These are phyloP conservation scores for Stemphylium lycopersici DNA, from an alignment of 2,329 filamentous ascomycete species.

Conservation along the genomic window DNA sequence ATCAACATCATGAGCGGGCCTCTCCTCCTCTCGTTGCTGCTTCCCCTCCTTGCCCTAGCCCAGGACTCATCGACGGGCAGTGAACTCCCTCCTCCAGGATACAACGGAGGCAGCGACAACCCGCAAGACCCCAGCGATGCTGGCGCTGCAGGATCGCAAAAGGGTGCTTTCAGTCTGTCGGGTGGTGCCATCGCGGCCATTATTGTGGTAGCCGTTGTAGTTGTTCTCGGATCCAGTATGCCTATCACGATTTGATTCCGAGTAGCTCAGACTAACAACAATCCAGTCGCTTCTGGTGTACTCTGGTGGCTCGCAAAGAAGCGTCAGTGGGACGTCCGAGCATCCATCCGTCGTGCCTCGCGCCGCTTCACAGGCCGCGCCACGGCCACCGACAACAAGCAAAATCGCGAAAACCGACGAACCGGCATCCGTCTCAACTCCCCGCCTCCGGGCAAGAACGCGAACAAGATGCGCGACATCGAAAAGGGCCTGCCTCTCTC, in stretches of 20 bases:
- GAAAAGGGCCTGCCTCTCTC: conserved; percentile 42
- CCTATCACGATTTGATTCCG: conserved; percentile 7
- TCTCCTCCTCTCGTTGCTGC: conserved; percentile 32
- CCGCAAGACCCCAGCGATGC: conserved; percentile 49
- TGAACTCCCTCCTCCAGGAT: conserved; percentile 35
- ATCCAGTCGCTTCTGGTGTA: conserved; percentile 65
- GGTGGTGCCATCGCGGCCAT: conserved; percentile 75
- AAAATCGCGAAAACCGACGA: conserved; percentile 43
- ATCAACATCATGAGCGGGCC: conserved; percentile 35
- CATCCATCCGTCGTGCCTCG: conserved; percentile 71
- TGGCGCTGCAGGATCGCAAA: conserved; percentile 69
- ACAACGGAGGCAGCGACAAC: conserved; percentile 48
- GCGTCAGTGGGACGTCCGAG: conserved; percentile 79
- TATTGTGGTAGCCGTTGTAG: conserved; percentile 71
- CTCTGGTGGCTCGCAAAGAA: conserved; percentile 85
- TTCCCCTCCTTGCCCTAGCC: conserved; percentile 38
- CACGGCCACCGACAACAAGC: conserved; percentile 27
- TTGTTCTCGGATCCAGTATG: conserved; percentile 69
- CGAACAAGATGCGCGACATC: conserved; percentile 33
- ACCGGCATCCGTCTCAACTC: conserved; percentile 46
- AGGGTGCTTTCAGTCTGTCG: conserved; percentile 67
- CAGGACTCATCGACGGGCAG: conserved; percentile 29
- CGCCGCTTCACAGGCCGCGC: conserved; percentile 53
- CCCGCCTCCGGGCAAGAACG: conserved; percentile 37
- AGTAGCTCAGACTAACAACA: conserved; percentile 16